Conservation (phyloP, 2,329 filamentous ascomycete genomes). For the Ascochyta lentis region DNA sequence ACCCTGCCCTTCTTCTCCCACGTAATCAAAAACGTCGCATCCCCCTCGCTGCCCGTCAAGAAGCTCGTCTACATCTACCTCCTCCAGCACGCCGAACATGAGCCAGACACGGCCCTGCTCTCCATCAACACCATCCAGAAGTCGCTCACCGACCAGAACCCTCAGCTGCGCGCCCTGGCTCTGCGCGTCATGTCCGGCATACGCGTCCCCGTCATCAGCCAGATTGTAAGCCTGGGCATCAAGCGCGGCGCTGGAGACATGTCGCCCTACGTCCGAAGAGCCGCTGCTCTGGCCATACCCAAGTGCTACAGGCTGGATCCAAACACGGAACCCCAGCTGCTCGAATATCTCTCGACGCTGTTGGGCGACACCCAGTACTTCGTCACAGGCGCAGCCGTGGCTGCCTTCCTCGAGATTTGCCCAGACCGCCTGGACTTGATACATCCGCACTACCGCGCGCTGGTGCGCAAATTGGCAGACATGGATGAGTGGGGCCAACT, state of each 20-base stretch:
- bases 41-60: constrained; percentile 91
- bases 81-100: constrained; percentile 92
- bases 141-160: constrained; percentile 89
- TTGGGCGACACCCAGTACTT: constrained; percentile 94
- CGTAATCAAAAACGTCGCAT: constrained; percentile 97
- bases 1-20: constrained; percentile 96
- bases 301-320: constrained; percentile 95
- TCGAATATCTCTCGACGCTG: constrained; percentile 79
- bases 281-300: constrained; percentile 89
- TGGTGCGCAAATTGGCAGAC: constrained; percentile 91
- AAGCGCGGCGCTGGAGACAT: constrained; percentile 93
- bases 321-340: constrained; percentile 79
- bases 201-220: constrained; percentile 94
- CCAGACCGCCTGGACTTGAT: constrained; percentile 87
- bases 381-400: constrained; percentile 91
- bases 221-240: constrained; percentile 95
- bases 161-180: constrained; percentile 88
- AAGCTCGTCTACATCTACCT: constrained; percentile 99
- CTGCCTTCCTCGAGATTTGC: constrained; percentile 87
- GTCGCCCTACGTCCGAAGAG: constrained; percentile 91
- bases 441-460: constrained; percentile 83
- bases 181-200: constrained; percentile 97
- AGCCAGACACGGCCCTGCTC: constrained; percentile 91
- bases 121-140: constrained; percentile 99
- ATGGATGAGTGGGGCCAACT: constrained; percentile 99